Base-by-base conservation (phyloP, 2,329 filamentous ascomycete species). In the Cladobotryum protrusum region DNA sequence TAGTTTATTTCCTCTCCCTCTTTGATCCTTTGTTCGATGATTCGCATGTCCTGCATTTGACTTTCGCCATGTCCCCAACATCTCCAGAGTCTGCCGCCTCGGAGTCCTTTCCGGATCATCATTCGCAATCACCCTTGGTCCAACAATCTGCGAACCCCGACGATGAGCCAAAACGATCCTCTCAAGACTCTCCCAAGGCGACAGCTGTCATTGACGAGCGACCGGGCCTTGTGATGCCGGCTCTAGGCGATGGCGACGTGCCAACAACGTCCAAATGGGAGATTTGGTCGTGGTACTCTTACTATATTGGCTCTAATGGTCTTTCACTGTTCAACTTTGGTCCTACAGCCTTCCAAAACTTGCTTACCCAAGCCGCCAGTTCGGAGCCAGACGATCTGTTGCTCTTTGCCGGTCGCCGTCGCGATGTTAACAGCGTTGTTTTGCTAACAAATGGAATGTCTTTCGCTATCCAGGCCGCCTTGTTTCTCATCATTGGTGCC, bases 361-460 rank as follows among this genome's bases (percentile, higher is more conserved):
- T 54, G 34, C 47, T 54, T 4, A n/a, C 17, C 33, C 52, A 54
- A 19, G 52, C 54, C 35, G 81, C 82, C 0, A 81, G 77, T 7
- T 70, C 70, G 3, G 73, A 78, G 44, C 70, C 69, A 9, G 74
- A 71, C 2, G 24, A 29, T 8, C 69, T 76, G 1, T 64, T 86
- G 18, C 57, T 59, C 2, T 85, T 86, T 53, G 75, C 76, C 1
- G 82, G 82, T 13, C 68, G 68, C 35, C 64, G 72, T 19, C 74
- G 81, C 48, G 79, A 78, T n/a, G 77, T 84, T 58, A 82, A 83
- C 62, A 82, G 77, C 50, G 82, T 86, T 48, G 80, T 87, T 4
- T 68, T 87, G 7, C 69, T 52, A 85, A 0, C 74, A 61, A 86
- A 86, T 58, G 83, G 84, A 47, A 80, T 86, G 49, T 82, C 77